phyloP scores from a whole-genome alignment of 2,329 filamentous ascomycete genomes.

The Aspergillus brunneoviolaceus region DNA sequence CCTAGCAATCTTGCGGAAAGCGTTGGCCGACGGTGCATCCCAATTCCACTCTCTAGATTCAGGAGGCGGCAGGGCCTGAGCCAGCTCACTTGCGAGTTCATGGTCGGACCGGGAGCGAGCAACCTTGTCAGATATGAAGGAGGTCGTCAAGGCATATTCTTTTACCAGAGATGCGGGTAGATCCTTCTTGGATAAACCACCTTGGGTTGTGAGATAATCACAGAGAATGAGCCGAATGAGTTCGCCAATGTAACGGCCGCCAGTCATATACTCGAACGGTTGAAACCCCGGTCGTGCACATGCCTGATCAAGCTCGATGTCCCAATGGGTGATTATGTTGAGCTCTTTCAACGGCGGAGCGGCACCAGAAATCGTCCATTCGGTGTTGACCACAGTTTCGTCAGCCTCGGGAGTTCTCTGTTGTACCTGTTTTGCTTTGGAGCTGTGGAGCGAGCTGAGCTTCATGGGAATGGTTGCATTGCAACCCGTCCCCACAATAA shows the following conservation, averaged over 20 bases:
- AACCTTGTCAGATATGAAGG: conserved; percentile 69
- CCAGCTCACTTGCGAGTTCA: conserved; percentile 47
- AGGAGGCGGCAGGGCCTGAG: conserved; percentile 55
- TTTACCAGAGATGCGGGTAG: conserved; percentile 58
- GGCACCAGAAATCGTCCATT: conserved; percentile 78
- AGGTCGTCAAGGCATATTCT: conserved; percentile 66
- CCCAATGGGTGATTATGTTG: conserved; percentile 68
- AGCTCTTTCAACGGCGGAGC: conserved; percentile 63
- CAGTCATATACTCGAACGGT: conserved; percentile 81
- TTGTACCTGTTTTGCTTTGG: conserved; percentile 58
- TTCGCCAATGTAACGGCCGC: conserved; percentile 75
- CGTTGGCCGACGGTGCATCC: conserved; percentile 59
- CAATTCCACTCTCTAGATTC: conserved; percentile 57
- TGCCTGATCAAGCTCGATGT: conserved; percentile 63
- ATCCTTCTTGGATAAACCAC: conserved; percentile 36
- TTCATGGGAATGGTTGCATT: conserved; percentile 77
- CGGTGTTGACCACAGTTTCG: conserved; percentile 77
- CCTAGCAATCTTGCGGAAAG: conserved; percentile 66
- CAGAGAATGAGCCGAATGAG: conserved; percentile 69
- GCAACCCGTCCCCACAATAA: conserved; percentile 78
- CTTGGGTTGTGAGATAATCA: conserved; percentile 59
- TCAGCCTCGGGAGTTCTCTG: conserved; percentile 52
- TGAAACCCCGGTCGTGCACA: conserved; percentile 75
- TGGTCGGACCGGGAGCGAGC: conserved; percentile 53
- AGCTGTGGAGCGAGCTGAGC: conserved; percentile 60